Conservation (phyloP, 768 basidiomycete species). For the Xerocomellus chrysenteron region DNA sequence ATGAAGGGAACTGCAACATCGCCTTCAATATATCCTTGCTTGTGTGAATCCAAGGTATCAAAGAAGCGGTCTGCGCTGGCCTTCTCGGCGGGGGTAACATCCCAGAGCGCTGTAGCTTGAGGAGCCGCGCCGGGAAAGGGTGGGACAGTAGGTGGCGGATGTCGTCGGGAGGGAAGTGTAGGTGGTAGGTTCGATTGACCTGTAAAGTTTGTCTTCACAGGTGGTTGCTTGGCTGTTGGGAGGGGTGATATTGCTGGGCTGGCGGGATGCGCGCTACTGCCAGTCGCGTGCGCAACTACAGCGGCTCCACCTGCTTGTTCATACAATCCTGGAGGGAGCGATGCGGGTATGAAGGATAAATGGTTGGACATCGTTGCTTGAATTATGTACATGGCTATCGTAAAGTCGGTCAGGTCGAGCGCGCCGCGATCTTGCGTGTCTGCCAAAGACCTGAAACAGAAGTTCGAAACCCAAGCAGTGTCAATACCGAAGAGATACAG, state of each 20-base stretch:
- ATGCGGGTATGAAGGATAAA: conserved; percentile 65
- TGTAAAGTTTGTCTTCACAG: conserved; percentile 53
- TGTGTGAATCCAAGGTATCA: conserved; percentile 72
- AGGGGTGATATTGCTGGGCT: conserved; percentile 51
- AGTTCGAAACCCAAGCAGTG: background rate
- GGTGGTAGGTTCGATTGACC: conserved; percentile 35
- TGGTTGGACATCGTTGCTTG: conserved; percentile 87
- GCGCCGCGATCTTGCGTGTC: conserved; percentile 90
- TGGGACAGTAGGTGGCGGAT: conserved; percentile 22
- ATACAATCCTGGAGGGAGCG: conserved; percentile 81
- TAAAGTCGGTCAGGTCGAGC: conserved; percentile 89
- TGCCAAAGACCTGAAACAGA: conserved; percentile 72
- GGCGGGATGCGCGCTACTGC: conserved; percentile 56
- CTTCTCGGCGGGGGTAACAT: conserved; percentile 81
- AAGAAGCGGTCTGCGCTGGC: conserved; percentile 76
- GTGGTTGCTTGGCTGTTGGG: conserved; percentile 57
- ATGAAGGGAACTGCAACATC: conserved; percentile 96
- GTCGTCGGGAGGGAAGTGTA: conserved; percentile 22
- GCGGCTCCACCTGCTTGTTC: conserved; percentile 66
- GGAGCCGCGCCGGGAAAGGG: conserved; percentile 30
- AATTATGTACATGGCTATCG: conserved; percentile 94
- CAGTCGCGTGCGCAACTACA: conserved; percentile 54
- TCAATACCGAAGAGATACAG: conserved; percentile 21
- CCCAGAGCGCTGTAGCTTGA: conserved; percentile 56
- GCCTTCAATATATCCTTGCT: conserved; percentile 82